These are phyloP conservation scores for Truncatella angustata DNA, from an alignment of 2,329 filamentous ascomycete genomes.

Conservation along the genomic window DNA sequence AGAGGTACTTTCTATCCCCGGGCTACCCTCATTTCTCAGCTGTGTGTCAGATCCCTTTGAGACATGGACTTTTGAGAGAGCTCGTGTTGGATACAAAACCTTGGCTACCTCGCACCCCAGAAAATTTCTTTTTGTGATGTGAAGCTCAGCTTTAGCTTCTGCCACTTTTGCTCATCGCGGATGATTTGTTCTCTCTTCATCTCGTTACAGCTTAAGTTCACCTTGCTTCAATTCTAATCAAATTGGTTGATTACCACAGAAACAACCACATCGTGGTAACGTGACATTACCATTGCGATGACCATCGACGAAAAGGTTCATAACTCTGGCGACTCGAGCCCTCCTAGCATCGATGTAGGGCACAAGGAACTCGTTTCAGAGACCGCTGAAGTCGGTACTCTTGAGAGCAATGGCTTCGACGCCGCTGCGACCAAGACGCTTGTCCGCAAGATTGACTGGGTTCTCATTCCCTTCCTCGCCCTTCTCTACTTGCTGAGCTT, in stretches of 20 bases:
- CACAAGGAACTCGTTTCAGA: constrained; percentile 8
- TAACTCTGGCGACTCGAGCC: constrained; percentile 8
- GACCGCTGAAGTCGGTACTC: constrained; percentile 16
- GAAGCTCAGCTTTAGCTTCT: background rate
- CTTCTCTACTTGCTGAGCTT: constrained; percentile 52
- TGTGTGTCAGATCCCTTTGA: too few species aligned
- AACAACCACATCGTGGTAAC: background rate
- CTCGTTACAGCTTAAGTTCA: background rate
- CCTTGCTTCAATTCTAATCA: background rate
- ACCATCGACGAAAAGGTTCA: constrained; percentile 1
- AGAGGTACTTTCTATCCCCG: background rate
- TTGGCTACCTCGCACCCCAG: background rate
- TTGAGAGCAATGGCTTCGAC: constrained; percentile 26
- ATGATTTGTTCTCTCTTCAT: background rate
- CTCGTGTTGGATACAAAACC: background rate
- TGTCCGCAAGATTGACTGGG: constrained; percentile 46
- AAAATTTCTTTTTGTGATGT: background rate
- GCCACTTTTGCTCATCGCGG: background rate
- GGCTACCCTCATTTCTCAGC: too few species aligned
- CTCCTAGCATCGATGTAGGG: constrained; percentile 9
- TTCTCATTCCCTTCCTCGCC: constrained; percentile 53
- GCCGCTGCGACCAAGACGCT: constrained; percentile 40
- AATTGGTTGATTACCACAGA: too few species aligned
- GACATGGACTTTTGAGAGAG: too few species aligned
- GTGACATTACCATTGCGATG: background rate